These are phyloP conservation scores for Schoenoplectus tabernaemontani DNA, from an alignment of 202 grass and related monocot genomes.

Conservation along the genomic window DNA sequence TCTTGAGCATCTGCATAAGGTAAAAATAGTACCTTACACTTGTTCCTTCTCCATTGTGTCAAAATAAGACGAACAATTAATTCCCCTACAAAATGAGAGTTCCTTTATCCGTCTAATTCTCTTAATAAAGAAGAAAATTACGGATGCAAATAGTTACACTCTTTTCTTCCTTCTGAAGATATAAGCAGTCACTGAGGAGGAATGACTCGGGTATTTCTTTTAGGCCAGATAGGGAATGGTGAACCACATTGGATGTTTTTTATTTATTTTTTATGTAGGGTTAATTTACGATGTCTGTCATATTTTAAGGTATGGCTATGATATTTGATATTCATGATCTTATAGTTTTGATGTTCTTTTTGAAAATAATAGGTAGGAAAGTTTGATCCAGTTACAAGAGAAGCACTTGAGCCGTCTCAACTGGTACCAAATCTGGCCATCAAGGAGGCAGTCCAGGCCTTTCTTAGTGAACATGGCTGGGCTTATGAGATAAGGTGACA, in stretches of 20 bases:
- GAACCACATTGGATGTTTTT: background rate
- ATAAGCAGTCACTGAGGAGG: background rate
- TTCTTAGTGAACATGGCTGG: conserved; percentile 76
- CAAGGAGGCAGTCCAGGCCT: conserved; percentile 84
- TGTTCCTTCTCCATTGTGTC: background rate
- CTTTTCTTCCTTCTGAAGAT: background rate
- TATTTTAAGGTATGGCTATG: background rate
- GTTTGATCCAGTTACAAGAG: conserved; percentile 81
- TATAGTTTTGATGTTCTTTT: background rate
- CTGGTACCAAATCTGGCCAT: conserved; percentile 81
- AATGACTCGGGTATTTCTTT: background rate
- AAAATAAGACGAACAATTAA: background rate
- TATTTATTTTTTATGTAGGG: background rate
- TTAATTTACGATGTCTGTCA: background rate
- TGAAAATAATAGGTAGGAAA: conserved; percentile 58
- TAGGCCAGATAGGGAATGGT: background rate
- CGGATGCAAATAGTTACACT: background rate
- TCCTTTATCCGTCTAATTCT: background rate
- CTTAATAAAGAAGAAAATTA: background rate
- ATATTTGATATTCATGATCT: background rate
- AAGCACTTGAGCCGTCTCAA: conserved; percentile 55
- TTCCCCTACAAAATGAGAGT: background rate
- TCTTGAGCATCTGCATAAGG: conserved; percentile 89
- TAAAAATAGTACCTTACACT: conserved; percentile 18
- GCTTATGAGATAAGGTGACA: conserved; percentile 70